phyloP scores from a whole-genome alignment of 2,329 filamentous ascomycete genomes.

The Hymenoscyphus fraxineus region DNA sequence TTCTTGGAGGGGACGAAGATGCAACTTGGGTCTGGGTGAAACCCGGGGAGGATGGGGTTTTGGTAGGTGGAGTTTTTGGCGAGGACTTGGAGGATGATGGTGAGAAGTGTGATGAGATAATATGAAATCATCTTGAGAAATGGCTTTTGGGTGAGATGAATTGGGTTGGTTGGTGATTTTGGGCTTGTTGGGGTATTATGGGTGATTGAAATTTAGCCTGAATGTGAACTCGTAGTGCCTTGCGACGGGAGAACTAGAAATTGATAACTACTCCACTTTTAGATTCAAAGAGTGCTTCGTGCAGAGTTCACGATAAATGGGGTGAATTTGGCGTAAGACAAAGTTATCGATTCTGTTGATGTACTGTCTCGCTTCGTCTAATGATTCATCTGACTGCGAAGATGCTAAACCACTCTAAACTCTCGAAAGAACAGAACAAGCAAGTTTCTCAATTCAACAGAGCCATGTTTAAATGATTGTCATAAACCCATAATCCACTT shows the following conservation, averaged over 20 bases:
- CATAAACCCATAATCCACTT: too few relatives aligned
- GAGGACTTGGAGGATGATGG: neutral
- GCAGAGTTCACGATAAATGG: neutral
- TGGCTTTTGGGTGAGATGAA: neutral
- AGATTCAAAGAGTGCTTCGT: neutral
- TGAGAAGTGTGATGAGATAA: neutral
- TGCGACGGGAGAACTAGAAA: slow-evolving; percentile 4
- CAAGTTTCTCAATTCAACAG: too few relatives aligned
- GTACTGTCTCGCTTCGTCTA: too few relatives aligned
- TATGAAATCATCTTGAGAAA: slow-evolving; percentile 3
- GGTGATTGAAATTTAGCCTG: slow-evolving; percentile 7
- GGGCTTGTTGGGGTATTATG: neutral
- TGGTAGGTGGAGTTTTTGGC: slow-evolving; percentile 15
- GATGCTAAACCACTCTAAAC: too few relatives aligned
- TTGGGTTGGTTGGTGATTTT: neutral
- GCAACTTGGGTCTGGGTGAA: slow-evolving; percentile 42
- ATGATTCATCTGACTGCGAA: too few relatives aligned
- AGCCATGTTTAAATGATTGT: too few relatives aligned
- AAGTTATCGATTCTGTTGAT: neutral
- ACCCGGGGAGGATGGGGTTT: slow-evolving; percentile 44
- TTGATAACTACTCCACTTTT: neutral
- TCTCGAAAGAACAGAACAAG: too few relatives aligned
- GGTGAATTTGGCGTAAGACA: neutral
- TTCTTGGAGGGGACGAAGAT: slow-evolving; percentile 35
- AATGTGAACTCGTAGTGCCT: slow-evolving; percentile 10